Conservation (phyloP, 495 filamentous ascomycete species). For the Hypoxylon subgilvum region DNA sequence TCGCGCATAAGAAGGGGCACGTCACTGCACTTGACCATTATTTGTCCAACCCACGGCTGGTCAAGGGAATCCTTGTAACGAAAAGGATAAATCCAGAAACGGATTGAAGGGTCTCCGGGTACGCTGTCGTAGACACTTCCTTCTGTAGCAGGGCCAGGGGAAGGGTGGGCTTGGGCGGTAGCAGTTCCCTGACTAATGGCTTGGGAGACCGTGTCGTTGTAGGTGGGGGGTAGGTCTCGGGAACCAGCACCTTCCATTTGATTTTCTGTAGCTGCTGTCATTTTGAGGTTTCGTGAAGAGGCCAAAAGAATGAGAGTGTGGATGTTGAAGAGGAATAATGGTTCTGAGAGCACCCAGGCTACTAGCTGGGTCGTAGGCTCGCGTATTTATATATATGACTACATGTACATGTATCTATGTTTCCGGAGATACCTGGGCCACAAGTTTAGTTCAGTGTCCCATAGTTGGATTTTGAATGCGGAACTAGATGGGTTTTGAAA, state of each 20-base stretch:
- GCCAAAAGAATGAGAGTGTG: too few species aligned
- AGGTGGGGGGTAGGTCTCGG: slow-evolving; percentile 3
- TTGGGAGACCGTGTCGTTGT: slow-evolving; percentile 1
- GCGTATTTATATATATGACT: too few species aligned
- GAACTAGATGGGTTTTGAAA: too few species aligned
- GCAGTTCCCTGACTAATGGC: not conserved
- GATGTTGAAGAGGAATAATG: too few species aligned
- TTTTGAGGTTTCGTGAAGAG: too few species aligned
- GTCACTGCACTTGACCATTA: slow-evolving; percentile 16
- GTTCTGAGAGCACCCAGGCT: too few species aligned
- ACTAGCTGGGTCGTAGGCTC: too few species aligned
- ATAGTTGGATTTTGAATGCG: too few species aligned
- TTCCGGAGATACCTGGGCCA: too few species aligned
- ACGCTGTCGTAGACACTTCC: not conserved
- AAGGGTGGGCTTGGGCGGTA: slow-evolving; percentile 2
- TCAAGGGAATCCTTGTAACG: not conserved
- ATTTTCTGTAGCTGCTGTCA: slow-evolving; percentile 3
- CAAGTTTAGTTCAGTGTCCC: too few species aligned
- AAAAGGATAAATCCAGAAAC: not conserved
- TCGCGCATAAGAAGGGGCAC: slow-evolving; percentile 34
- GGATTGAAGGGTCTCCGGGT: not conserved
- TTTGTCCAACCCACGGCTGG: slow-evolving; percentile 11
- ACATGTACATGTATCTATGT: too few species aligned
- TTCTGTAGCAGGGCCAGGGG: slow-evolving; percentile 12
- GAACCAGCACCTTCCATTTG: not conserved